These are phyloP conservation scores for Petunia hybrid DNA, from an alignment of 305 asterid species.

Conservation along the genomic window DNA sequence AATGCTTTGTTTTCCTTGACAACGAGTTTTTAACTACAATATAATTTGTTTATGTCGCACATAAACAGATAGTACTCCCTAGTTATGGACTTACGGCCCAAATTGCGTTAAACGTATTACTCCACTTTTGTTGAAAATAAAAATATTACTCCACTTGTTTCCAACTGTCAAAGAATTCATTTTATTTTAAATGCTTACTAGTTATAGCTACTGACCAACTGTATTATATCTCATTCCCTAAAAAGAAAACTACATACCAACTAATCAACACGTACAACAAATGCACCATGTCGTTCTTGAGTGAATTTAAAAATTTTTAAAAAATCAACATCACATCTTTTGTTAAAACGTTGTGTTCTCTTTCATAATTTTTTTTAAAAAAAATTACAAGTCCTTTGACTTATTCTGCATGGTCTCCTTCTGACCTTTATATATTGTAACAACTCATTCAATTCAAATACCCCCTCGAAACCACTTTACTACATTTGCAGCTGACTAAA, in stretches of 20 bases:
- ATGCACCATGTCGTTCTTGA: neutral
- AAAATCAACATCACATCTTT: neutral
- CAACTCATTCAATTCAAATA: constrained; percentile 4
- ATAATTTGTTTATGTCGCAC: no score
- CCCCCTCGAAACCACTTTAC: neutral
- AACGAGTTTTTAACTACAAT: neutral
- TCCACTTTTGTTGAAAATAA: no score
- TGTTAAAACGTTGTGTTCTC: constrained; percentile 2
- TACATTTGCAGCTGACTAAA: constrained; percentile 3
- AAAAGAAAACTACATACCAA: neutral
- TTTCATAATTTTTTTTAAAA: neutral
- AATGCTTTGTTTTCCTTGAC: neutral
- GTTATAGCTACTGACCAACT: constrained; percentile 38
- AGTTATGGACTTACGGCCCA: no score
- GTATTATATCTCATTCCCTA: constrained; percentile 1
- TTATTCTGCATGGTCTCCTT: constrained; percentile 5
- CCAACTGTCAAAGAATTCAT: neutral
- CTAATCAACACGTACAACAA: constrained; percentile 1
- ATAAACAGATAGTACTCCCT: no score
- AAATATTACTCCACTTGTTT: no score
- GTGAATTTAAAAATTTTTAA: neutral
- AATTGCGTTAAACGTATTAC: no score
- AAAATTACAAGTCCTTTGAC: neutral
- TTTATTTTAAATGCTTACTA: neutral
- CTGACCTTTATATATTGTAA: neutral